Evolutionary conservation across 495 filamentous ascomycete genomes (phyloP).

Genomic region (Aspergillus coremiiformis): DNA sequence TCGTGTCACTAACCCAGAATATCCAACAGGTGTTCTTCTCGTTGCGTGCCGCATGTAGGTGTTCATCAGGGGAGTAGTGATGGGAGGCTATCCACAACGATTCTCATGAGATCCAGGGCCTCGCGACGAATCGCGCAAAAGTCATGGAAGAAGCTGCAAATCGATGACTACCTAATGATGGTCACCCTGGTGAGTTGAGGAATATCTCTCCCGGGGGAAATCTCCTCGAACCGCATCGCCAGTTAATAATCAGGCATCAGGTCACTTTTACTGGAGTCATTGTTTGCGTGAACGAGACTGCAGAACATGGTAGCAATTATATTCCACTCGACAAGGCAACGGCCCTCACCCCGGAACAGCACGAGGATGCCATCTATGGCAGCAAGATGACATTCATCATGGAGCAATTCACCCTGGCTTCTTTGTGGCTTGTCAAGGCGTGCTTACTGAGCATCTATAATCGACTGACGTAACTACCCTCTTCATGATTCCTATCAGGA

Average conservation of each 20-base stretch:
- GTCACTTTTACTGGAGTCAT: not conserved
- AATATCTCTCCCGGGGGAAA: too few species aligned
- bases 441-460: not conserved
- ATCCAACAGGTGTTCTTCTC: not conserved
- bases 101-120: not conserved
- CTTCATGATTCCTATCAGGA: too few species aligned
- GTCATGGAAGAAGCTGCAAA: not conserved
- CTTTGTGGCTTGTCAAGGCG: not conserved
- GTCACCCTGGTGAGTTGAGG: not conserved
- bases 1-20: not conserved
- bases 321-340: not conserved
- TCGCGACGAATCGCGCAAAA: not conserved
- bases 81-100: not conserved
- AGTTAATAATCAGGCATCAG: too few species aligned
- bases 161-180: not conserved
- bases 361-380: not conserved
- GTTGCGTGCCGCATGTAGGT: not conserved
- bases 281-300: not conserved
- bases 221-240: too few species aligned
- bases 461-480: not conserved
- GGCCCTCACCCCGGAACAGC: not conserved
- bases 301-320: not conserved
- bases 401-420: not conserved
- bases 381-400: slow-evolving; percentile 1
- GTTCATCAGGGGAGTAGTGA: too few species aligned